Evolutionary conservation across 1,284 basidiomycete genomes (phyloP).

Genomic region (Peniophora sp.): DNA sequence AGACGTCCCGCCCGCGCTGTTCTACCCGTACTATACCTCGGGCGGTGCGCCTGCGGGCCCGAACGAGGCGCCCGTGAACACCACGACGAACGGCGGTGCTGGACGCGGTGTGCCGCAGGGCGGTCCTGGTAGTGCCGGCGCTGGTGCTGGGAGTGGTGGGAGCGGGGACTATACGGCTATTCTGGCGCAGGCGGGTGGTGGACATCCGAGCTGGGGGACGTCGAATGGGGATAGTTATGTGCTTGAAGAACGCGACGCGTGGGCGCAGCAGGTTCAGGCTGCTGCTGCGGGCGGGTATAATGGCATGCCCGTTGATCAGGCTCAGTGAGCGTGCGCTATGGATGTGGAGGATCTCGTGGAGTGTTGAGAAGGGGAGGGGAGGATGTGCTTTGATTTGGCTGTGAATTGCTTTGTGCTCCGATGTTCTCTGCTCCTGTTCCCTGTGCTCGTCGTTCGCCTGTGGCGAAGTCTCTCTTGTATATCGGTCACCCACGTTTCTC

Average conservation of each 20-base stretch:
- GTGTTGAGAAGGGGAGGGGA: no score
- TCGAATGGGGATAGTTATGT: constrained; percentile 51
- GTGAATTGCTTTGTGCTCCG: constrained; percentile 3
- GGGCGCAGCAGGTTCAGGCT: background rate
- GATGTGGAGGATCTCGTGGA: no score
- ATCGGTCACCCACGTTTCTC: background rate
- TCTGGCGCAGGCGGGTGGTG: constrained; percentile 44
- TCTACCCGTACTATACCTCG: constrained; percentile 54
- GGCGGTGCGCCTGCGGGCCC: constrained; percentile 33
- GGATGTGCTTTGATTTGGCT: no score
- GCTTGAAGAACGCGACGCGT: constrained; percentile 53
- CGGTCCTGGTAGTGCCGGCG: no score
- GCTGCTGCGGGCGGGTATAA: constrained; percentile 20
- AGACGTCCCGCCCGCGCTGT: constrained; percentile 56
- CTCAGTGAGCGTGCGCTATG: constrained; percentile 9
- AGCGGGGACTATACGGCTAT: constrained; percentile 43
- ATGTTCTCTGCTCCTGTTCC: background rate
- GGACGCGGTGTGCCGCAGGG: constrained; percentile 14
- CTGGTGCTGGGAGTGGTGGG: constrained; percentile 8
- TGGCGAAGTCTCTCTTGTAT: background rate
- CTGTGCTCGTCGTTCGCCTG: background rate
- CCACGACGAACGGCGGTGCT: constrained; percentile 4
- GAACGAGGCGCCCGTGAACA: constrained; percentile 5
- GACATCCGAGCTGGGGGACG: constrained; percentile 43
- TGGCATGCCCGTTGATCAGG: background rate